Evolutionary conservation across 345 rosid species (phyloP).

Genomic region (Melastoma malabathricum): DNA sequence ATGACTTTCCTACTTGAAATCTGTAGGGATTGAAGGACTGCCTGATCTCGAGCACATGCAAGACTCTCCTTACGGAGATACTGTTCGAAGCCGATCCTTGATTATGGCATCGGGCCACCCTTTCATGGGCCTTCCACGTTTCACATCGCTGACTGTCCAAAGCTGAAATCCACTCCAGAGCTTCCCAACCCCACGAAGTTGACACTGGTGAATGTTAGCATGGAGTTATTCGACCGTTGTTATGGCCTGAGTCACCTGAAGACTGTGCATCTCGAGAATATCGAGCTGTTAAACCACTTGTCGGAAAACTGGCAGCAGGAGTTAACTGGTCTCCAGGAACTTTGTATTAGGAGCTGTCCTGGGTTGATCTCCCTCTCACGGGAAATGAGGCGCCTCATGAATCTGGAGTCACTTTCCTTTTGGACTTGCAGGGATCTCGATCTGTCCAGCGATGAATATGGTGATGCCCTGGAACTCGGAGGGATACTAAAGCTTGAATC

Average conservation of each 20-base stretch:
- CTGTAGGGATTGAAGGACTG: constrained; percentile 10
- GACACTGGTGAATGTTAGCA: background rate
- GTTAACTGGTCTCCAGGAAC: constrained; percentile 6
- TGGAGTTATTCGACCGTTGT: constrained; percentile 8
- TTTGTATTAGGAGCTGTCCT: constrained; percentile 9
- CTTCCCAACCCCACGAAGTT: background rate
- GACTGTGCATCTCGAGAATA: background rate
- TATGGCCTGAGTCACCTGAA: constrained; percentile 14
- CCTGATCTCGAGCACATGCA: constrained; percentile 7
- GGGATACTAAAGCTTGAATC: constrained; percentile 7
- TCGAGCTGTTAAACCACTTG: constrained; percentile 6
- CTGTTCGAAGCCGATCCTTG: no score
- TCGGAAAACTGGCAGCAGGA: constrained; percentile 1
- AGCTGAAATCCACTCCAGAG: background rate
- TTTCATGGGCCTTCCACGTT: background rate
- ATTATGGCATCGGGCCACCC: background rate
- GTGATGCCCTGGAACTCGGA: background rate
- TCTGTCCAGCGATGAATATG: background rate
- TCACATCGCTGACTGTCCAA: background rate
- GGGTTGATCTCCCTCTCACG: background rate
- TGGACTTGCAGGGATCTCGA: background rate
- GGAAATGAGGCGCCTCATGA: background rate
- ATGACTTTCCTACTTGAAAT: constrained; percentile 14
- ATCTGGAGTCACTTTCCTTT: background rate
- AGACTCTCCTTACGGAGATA: constrained; percentile 6